Evolutionary conservation across 306 rosid species (phyloP).

Genomic region (Quercus suber): DNA sequence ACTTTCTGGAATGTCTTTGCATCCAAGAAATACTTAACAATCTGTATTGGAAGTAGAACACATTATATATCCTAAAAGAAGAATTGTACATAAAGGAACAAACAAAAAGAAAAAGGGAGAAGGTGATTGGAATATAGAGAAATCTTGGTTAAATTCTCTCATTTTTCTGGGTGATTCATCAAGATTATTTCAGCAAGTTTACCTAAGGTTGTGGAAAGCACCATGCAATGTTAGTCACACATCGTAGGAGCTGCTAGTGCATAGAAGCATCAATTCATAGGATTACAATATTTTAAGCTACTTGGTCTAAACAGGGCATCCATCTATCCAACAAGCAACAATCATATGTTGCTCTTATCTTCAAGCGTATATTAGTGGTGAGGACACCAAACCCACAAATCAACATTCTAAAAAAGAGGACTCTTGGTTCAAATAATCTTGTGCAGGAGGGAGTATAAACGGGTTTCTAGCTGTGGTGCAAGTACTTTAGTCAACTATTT

Average conservation of each 20-base stretch:
- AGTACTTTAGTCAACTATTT: neutral
- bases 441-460: neutral
- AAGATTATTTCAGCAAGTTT: neutral
- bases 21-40: slow-evolving; percentile 84
- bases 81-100: neutral
- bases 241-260: neutral
- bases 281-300: neutral
- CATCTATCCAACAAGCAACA: neutral
- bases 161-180: neutral
- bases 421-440: neutral
- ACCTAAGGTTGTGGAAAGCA: neutral
- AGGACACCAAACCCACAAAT: neutral
- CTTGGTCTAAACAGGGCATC: neutral
- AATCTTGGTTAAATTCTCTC: neutral
- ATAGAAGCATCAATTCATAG: neutral
- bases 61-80: neutral
- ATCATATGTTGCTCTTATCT: neutral
- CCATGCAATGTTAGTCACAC: neutral
- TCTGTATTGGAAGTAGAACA: slow-evolving; percentile 38
- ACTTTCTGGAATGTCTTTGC: slow-evolving; percentile 83
- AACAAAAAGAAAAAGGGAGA: neutral
- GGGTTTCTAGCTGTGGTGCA: neutral
- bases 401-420: neutral
- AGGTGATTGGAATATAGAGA: neutral
- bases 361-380: neutral